Evolutionary conservation across 495 filamentous ascomycete genomes (phyloP).

Genomic region (Talaromyces thailandensis): DNA sequence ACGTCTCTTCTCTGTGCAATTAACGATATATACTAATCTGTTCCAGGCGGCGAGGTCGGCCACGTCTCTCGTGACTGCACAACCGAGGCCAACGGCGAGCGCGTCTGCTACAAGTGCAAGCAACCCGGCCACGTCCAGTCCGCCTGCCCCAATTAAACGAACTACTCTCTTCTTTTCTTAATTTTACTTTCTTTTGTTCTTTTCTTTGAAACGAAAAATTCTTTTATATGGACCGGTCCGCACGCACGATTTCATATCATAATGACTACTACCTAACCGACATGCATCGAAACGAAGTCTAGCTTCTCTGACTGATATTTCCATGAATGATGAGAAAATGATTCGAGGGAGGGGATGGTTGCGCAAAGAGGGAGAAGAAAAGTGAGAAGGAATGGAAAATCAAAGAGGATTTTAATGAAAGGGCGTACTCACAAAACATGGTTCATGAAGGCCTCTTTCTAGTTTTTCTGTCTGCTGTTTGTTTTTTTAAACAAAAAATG

Average conservation of each 20-base stretch:
- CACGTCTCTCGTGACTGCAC: slow-evolving; percentile 94
- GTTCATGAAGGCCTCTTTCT: neutral
- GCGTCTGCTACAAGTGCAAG: slow-evolving; percentile 99
- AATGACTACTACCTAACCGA: slow-evolving; percentile 3
- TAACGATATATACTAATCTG: neutral
- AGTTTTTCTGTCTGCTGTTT: neutral
- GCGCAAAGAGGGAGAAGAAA: neutral
- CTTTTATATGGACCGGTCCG: neutral
- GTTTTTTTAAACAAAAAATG: neutral
- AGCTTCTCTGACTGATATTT: neutral
- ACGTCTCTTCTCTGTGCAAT: slow-evolving; percentile 13
- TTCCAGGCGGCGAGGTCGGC: slow-evolving; percentile 70
- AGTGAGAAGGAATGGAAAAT: neutral
- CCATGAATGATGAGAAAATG: neutral
- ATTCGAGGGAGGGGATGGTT: slow-evolving; percentile 1
- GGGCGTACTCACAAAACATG: neutral
- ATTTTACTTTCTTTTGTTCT: slow-evolving; percentile 2
- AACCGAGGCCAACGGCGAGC: slow-evolving; percentile 78
- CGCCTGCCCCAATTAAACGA: slow-evolving; percentile 66
- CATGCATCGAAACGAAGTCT: neutral
- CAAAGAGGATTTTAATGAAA: neutral
- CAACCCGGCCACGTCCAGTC: slow-evolving; percentile 94
- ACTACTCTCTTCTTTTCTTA: slow-evolving; percentile 1
- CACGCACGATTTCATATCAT: slow-evolving; percentile 1
- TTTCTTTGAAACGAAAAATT: neutral